These are phyloP conservation scores for Xanthoconium separans DNA, from an alignment of 1,284 basidiomycete genomes.

Conservation along the genomic window DNA sequence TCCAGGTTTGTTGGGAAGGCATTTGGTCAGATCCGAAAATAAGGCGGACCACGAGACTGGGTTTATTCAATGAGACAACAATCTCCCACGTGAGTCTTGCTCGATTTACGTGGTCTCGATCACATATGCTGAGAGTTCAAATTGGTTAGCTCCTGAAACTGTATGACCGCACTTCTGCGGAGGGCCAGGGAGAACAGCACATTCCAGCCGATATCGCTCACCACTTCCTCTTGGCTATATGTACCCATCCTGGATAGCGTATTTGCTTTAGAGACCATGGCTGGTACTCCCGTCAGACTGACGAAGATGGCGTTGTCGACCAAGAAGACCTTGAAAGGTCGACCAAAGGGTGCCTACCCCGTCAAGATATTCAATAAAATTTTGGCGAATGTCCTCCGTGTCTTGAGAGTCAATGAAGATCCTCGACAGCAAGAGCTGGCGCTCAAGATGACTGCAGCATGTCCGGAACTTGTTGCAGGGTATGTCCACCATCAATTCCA, in stretches of 20 bases:
- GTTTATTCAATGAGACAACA: conserved; percentile 62
- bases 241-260: conserved; percentile 78
- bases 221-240: conserved; percentile 88
- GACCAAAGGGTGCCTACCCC: conserved; percentile 30
- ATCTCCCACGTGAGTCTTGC: conserved; percentile 53
- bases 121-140: conserved; percentile 1
- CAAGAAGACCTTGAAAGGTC: conserved; percentile 27
- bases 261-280: conserved; percentile 88
- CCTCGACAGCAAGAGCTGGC: conserved; percentile 84
- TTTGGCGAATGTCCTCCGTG: conserved; percentile 73
- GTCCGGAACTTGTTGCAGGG: conserved; percentile 84
- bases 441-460: conserved; percentile 73
- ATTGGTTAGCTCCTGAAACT: conserved; percentile 59
- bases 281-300: conserved; percentile 80
- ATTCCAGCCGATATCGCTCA: conserved; percentile 80
- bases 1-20: conserved; percentile 57
- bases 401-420: conserved; percentile 81
- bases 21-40: conserved; percentile 71
- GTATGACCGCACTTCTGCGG: conserved; percentile 58
- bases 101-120: not conserved
- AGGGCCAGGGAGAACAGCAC: conserved; percentile 50
- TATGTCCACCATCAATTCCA: conserved; percentile 35
- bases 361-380: conserved; percentile 83
- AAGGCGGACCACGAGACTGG: conserved; percentile 65
- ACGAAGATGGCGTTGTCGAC: conserved; percentile 24